These are phyloP conservation scores for Suhomyces chickasaworum DNA, from an alignment of 1,139 yeast species.

Conservation along the genomic window DNA sequence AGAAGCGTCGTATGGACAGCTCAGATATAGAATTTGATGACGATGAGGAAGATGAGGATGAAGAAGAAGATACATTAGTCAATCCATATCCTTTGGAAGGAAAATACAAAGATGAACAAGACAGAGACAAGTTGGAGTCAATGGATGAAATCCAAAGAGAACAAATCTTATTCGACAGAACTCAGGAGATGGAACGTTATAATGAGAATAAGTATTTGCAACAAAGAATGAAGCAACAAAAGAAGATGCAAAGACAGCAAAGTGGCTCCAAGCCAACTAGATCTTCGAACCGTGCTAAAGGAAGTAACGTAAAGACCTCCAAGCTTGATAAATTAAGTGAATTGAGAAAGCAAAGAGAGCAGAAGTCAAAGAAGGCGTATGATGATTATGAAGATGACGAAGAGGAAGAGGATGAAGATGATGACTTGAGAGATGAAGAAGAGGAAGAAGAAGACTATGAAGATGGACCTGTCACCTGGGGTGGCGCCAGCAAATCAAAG, in stretches of 20 bases:
- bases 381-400: slow-evolving; percentile 33
- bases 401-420: slow-evolving; percentile 45
- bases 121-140: slow-evolving; percentile 62
- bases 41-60: slow-evolving; percentile 41
- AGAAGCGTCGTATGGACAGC: slow-evolving; percentile 17
- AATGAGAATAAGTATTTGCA: slow-evolving; percentile 81
- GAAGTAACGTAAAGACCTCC: slow-evolving; percentile 27
- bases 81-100: slow-evolving; percentile 94
- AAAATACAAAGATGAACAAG: slow-evolving; percentile 81
- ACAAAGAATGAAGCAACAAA: slow-evolving; percentile 68
- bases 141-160: slow-evolving; percentile 94
- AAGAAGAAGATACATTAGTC: slow-evolving; percentile 40
- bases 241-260: slow-evolving; percentile 29
- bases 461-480: slow-evolving; percentile 54
- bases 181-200: slow-evolving; percentile 85
- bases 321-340: slow-evolving; percentile 69
- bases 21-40: slow-evolving; percentile 30
- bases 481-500: slow-evolving; percentile 37
- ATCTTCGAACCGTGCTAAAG: slow-evolving; percentile 25
- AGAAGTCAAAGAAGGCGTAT: slow-evolving; percentile 42
- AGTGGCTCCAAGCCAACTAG: slow-evolving; percentile 36
- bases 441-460: slow-evolving; percentile 37
- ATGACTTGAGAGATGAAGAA: slow-evolving; percentile 44
- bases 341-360: slow-evolving; percentile 82
- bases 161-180: slow-evolving; percentile 84